Percentiles rank a stretch among this genome's conserved stretches.
phyloP scores from a whole-genome alignment of 2,329 filamentous ascomycete genomes.

The Xylariaceae sp. region DNA sequence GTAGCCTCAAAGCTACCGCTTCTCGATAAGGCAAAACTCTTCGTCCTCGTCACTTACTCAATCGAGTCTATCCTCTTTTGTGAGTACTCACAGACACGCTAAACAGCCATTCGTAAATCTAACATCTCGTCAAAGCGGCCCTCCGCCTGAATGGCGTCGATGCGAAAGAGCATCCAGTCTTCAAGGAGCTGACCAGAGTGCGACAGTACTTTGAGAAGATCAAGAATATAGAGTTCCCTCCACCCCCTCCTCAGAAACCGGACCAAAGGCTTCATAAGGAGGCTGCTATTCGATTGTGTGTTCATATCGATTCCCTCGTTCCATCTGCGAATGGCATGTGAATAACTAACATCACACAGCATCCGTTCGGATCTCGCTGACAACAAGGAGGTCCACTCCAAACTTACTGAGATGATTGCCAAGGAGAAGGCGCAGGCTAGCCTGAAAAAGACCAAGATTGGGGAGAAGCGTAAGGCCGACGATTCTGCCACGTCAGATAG shows the following conservation, averaged over 20 bases:
- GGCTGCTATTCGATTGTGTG: conserved; percentile 67
- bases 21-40: conserved; percentile 92
- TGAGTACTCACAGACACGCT: conserved; percentile 36
- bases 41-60: conserved; percentile 81
- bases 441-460: conserved; percentile 39
- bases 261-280: conserved; percentile 62
- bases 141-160: conserved; percentile 75
- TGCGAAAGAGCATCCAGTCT: conserved; percentile 80
- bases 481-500: conserved; percentile 16
- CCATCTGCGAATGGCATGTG: background rate
- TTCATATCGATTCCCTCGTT: background rate
- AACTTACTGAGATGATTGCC: conserved; percentile 53
- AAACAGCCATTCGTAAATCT: background rate
- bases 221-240: conserved; percentile 65
- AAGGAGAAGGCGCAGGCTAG: conserved; percentile 52
- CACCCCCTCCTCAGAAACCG: conserved; percentile 40
- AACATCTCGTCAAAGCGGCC: conserved; percentile 47
- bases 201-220: conserved; percentile 94
- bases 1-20: conserved; percentile 76
- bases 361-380: conserved; percentile 71
- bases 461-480: conserved; percentile 29
- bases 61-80: conserved; percentile 89
- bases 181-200: conserved; percentile 78
- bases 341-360: conserved; percentile 6
- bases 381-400: conserved; percentile 48